Evolutionary conservation across 805 yeast species (phyloP), one percentile per base, ranked within the genome.

Genomic region (Metschnikowia gruessii): DNA sequence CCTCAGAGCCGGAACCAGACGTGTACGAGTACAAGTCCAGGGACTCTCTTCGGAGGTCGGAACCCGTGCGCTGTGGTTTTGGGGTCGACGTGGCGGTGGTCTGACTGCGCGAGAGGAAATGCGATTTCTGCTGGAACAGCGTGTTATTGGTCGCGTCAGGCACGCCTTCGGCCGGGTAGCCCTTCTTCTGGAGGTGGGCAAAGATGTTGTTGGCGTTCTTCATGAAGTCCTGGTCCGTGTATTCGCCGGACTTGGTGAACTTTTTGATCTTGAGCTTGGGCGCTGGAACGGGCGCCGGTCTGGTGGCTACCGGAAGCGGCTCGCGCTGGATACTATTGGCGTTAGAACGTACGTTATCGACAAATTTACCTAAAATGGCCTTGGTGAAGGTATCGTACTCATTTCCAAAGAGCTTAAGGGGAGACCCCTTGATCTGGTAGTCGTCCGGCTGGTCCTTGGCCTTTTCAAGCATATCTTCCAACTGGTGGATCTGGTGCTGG

Each of bases 371-470:
- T 38, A 55, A 51, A 9, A 53, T 41, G 4, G 56, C 69, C 42
- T 68, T 68, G 10, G 77, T 72, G 45, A 61, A 72, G 0, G 77
- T 72, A 51, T 72, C 69, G 50, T 72, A 72, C 29, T 69, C 61
- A 40, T 60, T 63, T 7, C 66, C 64, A 48, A 68, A 72, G 13
- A 72, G 56, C 48, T 72, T 72, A 37, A 72, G 59, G 1, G 77
- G 77, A n/a, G 74, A 69, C 13, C 63, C 72, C 9, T 34, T 36
- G 32, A 50, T 46, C 37, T 42, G 53, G 47, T 44, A 52, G 35
- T 52, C 52, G 28, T 58, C 56, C 12, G 58, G 54, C 51, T 53
- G 34, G 28, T 57, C 60, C 30, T 54, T 57, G n/a, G 55, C 59
- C 36, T 55, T 52, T 28, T 56, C 64, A 10, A 60, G 45, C 29